A percentile compares a stretch with the other conserved stretches of the same genome.
phyloP scores from a whole-genome alignment of 148 eudicot species.

The Rhododendron vialii region DNA sequence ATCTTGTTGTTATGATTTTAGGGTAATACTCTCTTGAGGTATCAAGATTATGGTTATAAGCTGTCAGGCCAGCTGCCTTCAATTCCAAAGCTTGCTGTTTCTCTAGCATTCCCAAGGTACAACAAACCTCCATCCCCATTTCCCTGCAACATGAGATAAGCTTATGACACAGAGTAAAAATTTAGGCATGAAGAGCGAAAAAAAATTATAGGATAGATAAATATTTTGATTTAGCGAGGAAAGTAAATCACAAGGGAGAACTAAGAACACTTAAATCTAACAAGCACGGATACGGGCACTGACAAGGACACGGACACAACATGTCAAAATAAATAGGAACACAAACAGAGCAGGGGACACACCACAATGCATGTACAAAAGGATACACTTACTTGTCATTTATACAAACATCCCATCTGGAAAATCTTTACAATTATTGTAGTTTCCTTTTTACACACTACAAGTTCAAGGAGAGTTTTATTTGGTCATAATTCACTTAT shows the following conservation, averaged over 20 bases:
- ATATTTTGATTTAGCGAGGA: neutral
- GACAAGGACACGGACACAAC: neutral
- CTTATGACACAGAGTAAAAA: neutral
- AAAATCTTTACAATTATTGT: too few relatives aligned
- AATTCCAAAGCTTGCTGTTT: slow-evolving; percentile 92
- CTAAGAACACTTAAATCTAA: neutral
- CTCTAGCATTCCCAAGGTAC: slow-evolving; percentile 98
- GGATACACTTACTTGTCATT: neutral
- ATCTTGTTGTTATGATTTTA: slow-evolving; percentile 83
- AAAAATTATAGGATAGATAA: neutral
- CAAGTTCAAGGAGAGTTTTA: neutral
- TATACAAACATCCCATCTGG: too few relatives aligned
- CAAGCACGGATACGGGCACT: neutral
- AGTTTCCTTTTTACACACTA: too few relatives aligned
- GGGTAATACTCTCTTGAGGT: slow-evolving; percentile 97
- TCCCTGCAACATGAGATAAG: slow-evolving; percentile 44
- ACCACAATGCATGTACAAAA: too few relatives aligned
- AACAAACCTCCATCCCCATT: slow-evolving; percentile 99
- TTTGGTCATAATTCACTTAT: neutral
- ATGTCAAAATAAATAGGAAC: too few relatives aligned
- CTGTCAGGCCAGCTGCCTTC: slow-evolving; percentile 94
- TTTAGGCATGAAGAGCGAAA: neutral
- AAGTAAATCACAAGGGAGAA: neutral
- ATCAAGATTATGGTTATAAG: slow-evolving; percentile 97
- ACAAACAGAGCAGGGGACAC: too few relatives aligned